Conservation (phyloP, 495 filamentous ascomycete genomes). For the Penicillium longicatenatum region DNA sequence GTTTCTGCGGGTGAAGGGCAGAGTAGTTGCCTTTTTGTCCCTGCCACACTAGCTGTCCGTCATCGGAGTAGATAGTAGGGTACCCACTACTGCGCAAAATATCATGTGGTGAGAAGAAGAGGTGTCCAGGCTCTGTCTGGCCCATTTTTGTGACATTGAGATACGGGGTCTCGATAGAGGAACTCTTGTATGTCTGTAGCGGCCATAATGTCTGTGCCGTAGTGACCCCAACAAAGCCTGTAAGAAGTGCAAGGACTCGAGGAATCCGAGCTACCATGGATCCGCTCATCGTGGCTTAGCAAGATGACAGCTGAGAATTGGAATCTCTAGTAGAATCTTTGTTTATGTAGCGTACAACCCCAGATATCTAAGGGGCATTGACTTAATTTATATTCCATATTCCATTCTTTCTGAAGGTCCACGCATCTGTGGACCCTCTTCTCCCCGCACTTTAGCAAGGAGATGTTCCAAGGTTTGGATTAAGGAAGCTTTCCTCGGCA, state of each 20-base stretch:
- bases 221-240: not conserved
- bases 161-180: constrained; percentile 23
- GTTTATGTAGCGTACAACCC: not conserved
- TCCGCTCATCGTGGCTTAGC: not conserved
- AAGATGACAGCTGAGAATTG: not conserved
- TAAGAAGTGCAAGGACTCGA: not conserved
- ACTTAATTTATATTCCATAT: not conserved
- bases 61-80: constrained; percentile 29
- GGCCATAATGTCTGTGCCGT: constrained; percentile 16
- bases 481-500: not conserved
- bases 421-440: not conserved
- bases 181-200: constrained; percentile 23
- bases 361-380: not conserved
- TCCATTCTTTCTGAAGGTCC: not conserved
- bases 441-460: not conserved
- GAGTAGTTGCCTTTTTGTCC: constrained; percentile 20
- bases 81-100: constrained; percentile 4
- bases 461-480: not conserved
- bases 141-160: constrained; percentile 33
- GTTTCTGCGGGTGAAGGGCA: constrained; percentile 23
- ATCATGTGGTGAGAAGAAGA: constrained; percentile 27
- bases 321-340: not conserved
- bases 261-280: not conserved
- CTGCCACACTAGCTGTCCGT: constrained; percentile 32
- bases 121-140: constrained; percentile 26